Evolutionary conservation across 768 basidiomycete genomes (phyloP).

Genomic region (Suillus weaverae): DNA sequence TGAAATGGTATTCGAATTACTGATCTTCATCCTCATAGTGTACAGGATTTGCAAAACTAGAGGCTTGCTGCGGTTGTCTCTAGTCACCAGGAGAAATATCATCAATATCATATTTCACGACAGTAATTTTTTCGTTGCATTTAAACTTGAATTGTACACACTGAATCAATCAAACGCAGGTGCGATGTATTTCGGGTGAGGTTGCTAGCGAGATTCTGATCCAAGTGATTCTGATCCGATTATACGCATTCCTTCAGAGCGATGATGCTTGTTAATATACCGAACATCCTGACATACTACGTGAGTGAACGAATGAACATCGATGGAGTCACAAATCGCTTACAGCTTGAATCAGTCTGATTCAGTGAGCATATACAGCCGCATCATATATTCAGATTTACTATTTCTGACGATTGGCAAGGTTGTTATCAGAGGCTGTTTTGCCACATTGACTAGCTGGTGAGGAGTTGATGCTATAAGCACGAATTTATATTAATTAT

Average conservation of each 20-base stretch:
- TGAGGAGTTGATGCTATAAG: constrained; percentile 20
- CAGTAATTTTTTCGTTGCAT: neutral
- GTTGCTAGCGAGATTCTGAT: constrained; percentile 3
- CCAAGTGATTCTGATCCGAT: neutral
- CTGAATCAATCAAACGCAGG: neutral
- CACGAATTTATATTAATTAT: neutral
- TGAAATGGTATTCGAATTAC: neutral
- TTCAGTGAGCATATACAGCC: constrained; percentile 8
- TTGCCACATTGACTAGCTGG: constrained; percentile 53
- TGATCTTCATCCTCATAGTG: neutral
- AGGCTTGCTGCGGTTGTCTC: neutral
- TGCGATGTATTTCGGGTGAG: neutral
- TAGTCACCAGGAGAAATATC: neutral
- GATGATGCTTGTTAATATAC: constrained; percentile 51
- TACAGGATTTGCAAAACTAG: neutral
- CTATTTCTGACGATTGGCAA: neutral
- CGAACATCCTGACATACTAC: constrained; percentile 47
- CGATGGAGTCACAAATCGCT: neutral
- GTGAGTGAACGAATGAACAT: constrained; percentile 18
- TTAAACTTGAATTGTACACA: neutral
- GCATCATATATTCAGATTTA: neutral
- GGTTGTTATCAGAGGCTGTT: constrained; percentile 35
- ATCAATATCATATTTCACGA: neutral
- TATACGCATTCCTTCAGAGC: constrained; percentile 37
- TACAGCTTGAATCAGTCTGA: constrained; percentile 1